Evolutionary conservation across 192 early-diverging fungal genomes (phyloP), one percentile per base, ranked within the genome.

Genomic region (Backusella circina): DNA sequence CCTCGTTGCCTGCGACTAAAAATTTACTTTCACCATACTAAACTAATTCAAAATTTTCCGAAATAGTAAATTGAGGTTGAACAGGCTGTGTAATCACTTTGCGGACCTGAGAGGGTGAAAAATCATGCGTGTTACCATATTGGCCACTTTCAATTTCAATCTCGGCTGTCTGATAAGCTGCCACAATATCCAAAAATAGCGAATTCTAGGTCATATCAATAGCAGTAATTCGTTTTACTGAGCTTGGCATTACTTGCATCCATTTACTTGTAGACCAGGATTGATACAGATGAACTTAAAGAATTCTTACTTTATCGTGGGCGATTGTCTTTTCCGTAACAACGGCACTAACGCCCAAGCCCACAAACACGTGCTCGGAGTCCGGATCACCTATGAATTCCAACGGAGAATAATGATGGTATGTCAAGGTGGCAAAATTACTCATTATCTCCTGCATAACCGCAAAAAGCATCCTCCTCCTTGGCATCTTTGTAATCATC

Each of bases 141-240:
- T 80, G 82, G 10, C 82, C 85, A 39, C 84, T 88, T 5, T 64
- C 32, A 90, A 64, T n/a, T 79, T 76, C 6, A 88, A 77, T 47
- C 21, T 69, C 31, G 23, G 51, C 23, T 47, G 89, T 78, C 72
- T 91, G 88, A 79, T 93, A 90, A 23, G 87, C 84, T 28, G 90
- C 86, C 0, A 90, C 89, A 65, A 95, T 88, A 75, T 97, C 95
- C 39, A 96, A 84, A 84, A 95, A 94, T 47, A 97, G 80, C 16
- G 92, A 90, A n/a, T 92, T 92, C 90, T 87, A 88, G 12, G 90
- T 80, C 76, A 85, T 79, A 41, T 93, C 91, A 32, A 92, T 71
- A 21, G 91, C 90, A 30, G 86, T 84, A 26, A 91, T 65, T 8
- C 82, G 88, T 74, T 87, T 86, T 5, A 88, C 91, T 7, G 23